A percentile compares a stretch with the other conserved stretches of the same genome.
These are phyloP conservation scores for Nakazawaea laoshanensis DNA, from an alignment of 805 yeast genomes.

Conservation along the genomic window DNA sequence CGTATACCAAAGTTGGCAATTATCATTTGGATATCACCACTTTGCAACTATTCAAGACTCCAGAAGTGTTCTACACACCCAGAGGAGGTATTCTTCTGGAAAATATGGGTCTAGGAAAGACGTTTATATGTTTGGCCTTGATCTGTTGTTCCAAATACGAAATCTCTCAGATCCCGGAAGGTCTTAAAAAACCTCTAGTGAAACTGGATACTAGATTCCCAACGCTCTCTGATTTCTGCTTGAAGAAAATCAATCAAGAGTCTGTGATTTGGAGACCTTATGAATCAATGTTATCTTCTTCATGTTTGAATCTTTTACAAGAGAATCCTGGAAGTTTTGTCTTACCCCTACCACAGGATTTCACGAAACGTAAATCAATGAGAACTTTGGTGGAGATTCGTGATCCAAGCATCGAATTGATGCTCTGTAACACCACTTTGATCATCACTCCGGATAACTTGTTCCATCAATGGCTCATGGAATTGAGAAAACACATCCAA, in stretches of 20 bases:
- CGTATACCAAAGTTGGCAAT: background rate
- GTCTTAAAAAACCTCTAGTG: conserved; percentile 3
- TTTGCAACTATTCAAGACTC: conserved; percentile 22
- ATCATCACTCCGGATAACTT: conserved; percentile 61
- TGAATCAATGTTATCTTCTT: conserved; percentile 31
- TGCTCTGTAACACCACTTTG: conserved; percentile 43
- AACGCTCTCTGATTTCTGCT: conserved; percentile 32
- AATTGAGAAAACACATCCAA: conserved; percentile 46
- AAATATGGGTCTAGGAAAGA: conserved; percentile 63
- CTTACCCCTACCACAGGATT: conserved; percentile 13
- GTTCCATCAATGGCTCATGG: conserved; percentile 56
- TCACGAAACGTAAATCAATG: conserved; percentile 4
- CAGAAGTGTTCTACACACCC: conserved; percentile 38
- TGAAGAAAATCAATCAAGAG: conserved; percentile 28
- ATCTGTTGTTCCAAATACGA: conserved; percentile 49
- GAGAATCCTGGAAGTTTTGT: conserved; percentile 37
- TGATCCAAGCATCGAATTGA: conserved; percentile 13
- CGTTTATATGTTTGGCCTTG: conserved; percentile 49
- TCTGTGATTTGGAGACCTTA: conserved; percentile 55
- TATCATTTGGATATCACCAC: conserved; percentile 29
- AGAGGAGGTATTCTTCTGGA: conserved; percentile 60
- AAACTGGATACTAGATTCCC: background rate
- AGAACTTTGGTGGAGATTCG: conserved; percentile 11
- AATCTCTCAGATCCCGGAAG: conserved; percentile 33
- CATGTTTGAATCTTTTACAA: conserved; percentile 27